phyloP scores from a whole-genome alignment of 352 stramenopile genomes.

The Globisporangium okanoganense region DNA sequence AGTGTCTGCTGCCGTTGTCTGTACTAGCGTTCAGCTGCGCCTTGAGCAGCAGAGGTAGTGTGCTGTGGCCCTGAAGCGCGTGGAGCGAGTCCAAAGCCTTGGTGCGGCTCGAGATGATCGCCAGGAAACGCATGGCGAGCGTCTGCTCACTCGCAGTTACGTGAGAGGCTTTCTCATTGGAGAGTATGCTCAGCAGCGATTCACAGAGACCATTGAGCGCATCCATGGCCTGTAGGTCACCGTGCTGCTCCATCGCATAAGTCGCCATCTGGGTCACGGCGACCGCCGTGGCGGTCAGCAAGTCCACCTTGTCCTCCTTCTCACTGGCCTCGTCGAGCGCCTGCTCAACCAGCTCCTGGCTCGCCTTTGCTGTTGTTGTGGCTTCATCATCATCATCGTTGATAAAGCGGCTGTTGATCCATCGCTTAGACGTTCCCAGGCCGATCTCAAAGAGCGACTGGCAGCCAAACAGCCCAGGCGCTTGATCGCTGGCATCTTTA shows the following conservation, averaged over 20 bases:
- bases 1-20: slow-evolving; percentile 9
- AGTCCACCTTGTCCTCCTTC: slow-evolving; percentile 23
- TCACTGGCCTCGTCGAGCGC: slow-evolving; percentile 3
- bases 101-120: slow-evolving; percentile 26
- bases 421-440: not conserved
- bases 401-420: slow-evolving; percentile 6
- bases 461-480: slow-evolving; percentile 22
- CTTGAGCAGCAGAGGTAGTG: slow-evolving; percentile 33
- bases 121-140: slow-evolving; percentile 32
- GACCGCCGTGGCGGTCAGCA: slow-evolving; percentile 23
- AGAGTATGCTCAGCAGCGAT: slow-evolving; percentile 24
- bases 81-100: slow-evolving; percentile 28
- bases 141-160: slow-evolving; percentile 28
- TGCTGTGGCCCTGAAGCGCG: slow-evolving; percentile 29
- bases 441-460: slow-evolving; percentile 21
- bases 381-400: not conserved
- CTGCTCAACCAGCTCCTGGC: slow-evolving; percentile 1
- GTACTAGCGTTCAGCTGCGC: slow-evolving; percentile 23
- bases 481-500: not conserved
- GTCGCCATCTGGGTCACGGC: slow-evolving; percentile 41
- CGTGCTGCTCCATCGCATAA: slow-evolving; percentile 30
- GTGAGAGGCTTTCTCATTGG: not conserved
- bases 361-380: not conserved
- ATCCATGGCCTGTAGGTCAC: slow-evolving; percentile 23
- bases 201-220: slow-evolving; percentile 30